Evolutionary conservation across 2,329 filamentous ascomycete species (phyloP).

Genomic region (Gyromitra esculenta): DNA sequence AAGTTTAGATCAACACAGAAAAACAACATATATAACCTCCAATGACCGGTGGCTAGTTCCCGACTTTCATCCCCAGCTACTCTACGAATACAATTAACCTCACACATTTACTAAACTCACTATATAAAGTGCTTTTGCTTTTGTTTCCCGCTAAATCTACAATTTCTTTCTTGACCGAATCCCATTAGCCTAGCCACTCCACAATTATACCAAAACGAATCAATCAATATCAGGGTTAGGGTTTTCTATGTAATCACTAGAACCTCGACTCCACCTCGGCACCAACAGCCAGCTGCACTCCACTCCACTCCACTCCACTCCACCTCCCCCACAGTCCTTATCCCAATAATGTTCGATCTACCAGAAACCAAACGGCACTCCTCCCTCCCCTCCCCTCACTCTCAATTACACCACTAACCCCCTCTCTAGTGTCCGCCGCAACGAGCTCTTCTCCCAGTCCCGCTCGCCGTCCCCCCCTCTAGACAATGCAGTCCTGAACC

Average conservation of each 20-base stretch:
- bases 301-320: background rate
- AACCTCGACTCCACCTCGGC: background rate
- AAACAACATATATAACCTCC: too few relatives aligned
- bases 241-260: too few relatives aligned
- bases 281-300: background rate
- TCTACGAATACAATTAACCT: too few relatives aligned
- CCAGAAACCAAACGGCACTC: slow-evolving; percentile 51
- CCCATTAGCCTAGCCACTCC: too few relatives aligned
- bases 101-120: too few relatives aligned
- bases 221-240: too few relatives aligned
- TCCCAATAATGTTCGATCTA: slow-evolving; percentile 41
- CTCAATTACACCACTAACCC: slow-evolving; percentile 5
- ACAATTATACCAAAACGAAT: too few relatives aligned
- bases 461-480: background rate
- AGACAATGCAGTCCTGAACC: background rate
- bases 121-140: too few relatives aligned
- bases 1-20: background rate
- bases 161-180: too few relatives aligned
- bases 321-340: background rate
- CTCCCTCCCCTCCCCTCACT: background rate
- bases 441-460: slow-evolving; percentile 39
- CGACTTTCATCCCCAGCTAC: too few relatives aligned
- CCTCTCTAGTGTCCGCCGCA: slow-evolving; percentile 31
- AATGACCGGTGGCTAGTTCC: too few relatives aligned
- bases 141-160: too few relatives aligned